phyloP scores from a whole-genome alignment of 768 basidiomycete genomes.

The Trametes sanguinea region DNA sequence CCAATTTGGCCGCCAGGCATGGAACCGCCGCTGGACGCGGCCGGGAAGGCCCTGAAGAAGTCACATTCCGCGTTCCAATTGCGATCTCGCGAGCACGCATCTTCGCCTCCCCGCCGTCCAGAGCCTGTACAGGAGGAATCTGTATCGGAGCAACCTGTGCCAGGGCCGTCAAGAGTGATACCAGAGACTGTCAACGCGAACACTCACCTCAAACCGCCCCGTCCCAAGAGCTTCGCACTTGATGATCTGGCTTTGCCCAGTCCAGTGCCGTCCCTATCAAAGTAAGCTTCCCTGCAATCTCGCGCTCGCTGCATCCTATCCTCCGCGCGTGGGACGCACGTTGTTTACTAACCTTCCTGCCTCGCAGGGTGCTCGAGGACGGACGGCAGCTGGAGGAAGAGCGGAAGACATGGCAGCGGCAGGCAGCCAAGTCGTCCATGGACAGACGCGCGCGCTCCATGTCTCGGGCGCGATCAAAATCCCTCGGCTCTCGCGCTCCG shows the following conservation, averaged over 20 bases:
- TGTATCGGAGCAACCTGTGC: slow-evolving; percentile 4
- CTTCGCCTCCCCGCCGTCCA: slow-evolving; percentile 15
- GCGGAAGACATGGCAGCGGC: slow-evolving; percentile 64
- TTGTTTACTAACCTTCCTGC: slow-evolving; percentile 3
- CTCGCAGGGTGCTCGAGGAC: slow-evolving; percentile 64
- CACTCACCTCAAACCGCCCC: slow-evolving; percentile 31
- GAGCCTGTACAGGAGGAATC: slow-evolving; percentile 1
- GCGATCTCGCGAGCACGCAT: slow-evolving; percentile 10
- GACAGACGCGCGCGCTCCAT: slow-evolving; percentile 63
- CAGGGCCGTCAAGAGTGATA: slow-evolving; percentile 10
- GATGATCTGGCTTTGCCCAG: slow-evolving; percentile 61
- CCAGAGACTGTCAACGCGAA: slow-evolving; percentile 6
- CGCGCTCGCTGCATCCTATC: background rate
- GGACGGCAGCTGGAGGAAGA: slow-evolving; percentile 60
- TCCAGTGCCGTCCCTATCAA: slow-evolving; percentile 57
- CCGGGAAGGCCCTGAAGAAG: slow-evolving; percentile 23
- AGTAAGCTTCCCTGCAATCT: slow-evolving; percentile 34
- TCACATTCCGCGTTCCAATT: slow-evolving; percentile 38
- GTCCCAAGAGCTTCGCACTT: slow-evolving; percentile 61
- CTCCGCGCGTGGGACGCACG: background rate
- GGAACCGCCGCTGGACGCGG: slow-evolving; percentile 4
- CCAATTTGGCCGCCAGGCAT: slow-evolving; percentile 36
- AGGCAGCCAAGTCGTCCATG: slow-evolving; percentile 63
- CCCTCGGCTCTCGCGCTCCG: slow-evolving; percentile 35
- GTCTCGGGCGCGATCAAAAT: slow-evolving; percentile 65